A percentile compares a stretch with the other conserved stretches of the same genome.
Conservation (phyloP, 31 red algal species). For the Asparagopsis taxiformis region DNA sequence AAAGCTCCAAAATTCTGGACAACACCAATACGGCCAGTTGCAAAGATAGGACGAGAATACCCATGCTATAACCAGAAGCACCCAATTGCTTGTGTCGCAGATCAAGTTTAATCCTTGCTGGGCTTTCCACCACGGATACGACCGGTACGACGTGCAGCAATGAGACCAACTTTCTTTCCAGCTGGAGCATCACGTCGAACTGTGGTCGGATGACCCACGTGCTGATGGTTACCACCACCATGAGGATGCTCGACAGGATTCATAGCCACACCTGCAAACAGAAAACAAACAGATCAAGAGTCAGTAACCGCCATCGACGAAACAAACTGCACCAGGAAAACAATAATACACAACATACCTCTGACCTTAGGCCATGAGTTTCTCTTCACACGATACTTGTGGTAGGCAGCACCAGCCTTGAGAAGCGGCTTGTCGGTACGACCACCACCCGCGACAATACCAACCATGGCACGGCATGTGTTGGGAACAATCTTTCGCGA, state of each 20-base stretch:
- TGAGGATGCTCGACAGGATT: conserved; percentile 99
- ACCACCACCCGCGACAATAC: conserved; percentile 95
- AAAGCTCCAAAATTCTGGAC: too few relatives aligned
- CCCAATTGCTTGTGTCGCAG: background rate
- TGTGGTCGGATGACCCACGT: conserved; percentile 97
- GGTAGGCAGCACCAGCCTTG: conserved; percentile 97
- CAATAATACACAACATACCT: conserved; percentile 1
- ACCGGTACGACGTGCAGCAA: conserved; percentile 98
- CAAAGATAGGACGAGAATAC: too few relatives aligned
- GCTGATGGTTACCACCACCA: conserved; percentile 99
- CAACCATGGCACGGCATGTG: conserved; percentile 91
- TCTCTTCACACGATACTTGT: conserved; percentile 98
- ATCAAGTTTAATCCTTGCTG: conserved; percentile 17
- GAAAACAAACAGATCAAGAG: too few relatives aligned
- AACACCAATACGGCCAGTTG: too few relatives aligned
- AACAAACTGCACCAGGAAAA: too few relatives aligned
- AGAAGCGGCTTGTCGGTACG: conserved; percentile 99
- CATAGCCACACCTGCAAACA: conserved; percentile 81
- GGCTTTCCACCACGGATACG: conserved; percentile 94
- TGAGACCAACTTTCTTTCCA: conserved; percentile 99
- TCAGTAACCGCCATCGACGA: too few relatives aligned
- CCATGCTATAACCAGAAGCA: too few relatives aligned
- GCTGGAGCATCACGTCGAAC: conserved; percentile 86
- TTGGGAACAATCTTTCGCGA: conserved; percentile 89
- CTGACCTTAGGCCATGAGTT: conserved; percentile 99